phyloP scores from a whole-genome alignment of 441 rosid genomes.

The Pelargonium citronellum region DNA sequence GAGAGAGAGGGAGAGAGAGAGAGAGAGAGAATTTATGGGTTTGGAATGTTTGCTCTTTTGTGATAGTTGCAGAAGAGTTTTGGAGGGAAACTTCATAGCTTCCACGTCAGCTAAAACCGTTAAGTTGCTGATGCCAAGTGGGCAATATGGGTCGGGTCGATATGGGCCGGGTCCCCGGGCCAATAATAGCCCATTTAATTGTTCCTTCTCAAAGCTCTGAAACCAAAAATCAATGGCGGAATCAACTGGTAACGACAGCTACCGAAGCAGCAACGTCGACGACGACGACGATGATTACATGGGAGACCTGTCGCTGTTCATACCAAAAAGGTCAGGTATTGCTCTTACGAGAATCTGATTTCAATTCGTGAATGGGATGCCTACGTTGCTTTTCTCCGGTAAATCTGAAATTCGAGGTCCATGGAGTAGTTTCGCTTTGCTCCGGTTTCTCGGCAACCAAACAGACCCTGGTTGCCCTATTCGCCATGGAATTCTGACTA shows the following conservation, averaged over 20 bases:
- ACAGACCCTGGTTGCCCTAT: neutral
- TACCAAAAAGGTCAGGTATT: constrained; percentile 40
- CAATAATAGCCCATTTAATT: neutral
- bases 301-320: constrained; percentile 56
- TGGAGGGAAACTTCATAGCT: neutral
- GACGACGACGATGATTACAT: neutral
- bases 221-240: constrained; percentile 5
- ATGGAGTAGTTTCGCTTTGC: neutral
- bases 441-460: constrained; percentile 7
- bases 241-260: neutral
- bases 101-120: constrained; percentile 13
- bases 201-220: constrained; percentile 12
- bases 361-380: neutral
- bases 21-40: neutral
- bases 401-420: neutral
- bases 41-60: constrained; percentile 2
- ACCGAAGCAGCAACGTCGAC: neutral
- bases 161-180: neutral
- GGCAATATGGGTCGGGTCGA: neutral
- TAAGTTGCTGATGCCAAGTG: neutral
- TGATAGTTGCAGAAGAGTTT: neutral
- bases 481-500: neutral
- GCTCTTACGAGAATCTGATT: neutral
- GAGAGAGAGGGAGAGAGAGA: too few relatives aligned
- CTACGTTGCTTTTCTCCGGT: neutral